Base-by-base conservation (phyloP, 345 rosid genomes). In the Odontarrhena argentea region DNA sequence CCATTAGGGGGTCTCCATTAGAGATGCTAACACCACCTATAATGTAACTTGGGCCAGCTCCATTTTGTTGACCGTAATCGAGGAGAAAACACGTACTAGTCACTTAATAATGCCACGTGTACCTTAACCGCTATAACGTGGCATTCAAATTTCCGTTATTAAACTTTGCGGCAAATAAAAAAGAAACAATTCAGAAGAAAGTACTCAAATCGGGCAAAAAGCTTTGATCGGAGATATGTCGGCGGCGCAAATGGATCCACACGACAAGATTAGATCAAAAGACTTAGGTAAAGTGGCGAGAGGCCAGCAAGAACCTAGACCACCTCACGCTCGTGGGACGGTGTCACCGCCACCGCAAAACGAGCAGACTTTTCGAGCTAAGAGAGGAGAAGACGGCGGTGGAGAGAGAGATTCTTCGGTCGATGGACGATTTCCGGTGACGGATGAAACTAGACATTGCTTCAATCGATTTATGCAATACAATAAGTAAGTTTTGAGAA, bases 241-340 rank as follows among this genome's bases (percentile, higher is more conserved):
- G 50, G 77, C 71, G 10, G 63, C 82, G 9, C 68, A 63, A 24
- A 44, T 83, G 48, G 86, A 83, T 15, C 84, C 85, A 12, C 86
- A 67, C 53, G 79, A 83, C 64, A 83, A 77, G 80, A 82, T 83
- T 86, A 78, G 86, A 55, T 55, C 83, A 22, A 78, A 82, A 7
- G 86, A 81, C 42, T 61, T 86, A 35, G 77, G 55, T 63, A 76
- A 73, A 50, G 84, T 81, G 13, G 77, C 86, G 2, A 65, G 74
- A 45, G 85, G 83, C 1, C 56, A 86, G 43, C 85, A 83, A 63
- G 82, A 82, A 5, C 83, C 87, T 9, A 77, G 66, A 55, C 84
- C 83, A 5, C 43, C 69, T 46, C 83, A 81, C 10, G 58, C 79
- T 26, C 60, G 61, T 0, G 78, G 79, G 40, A 74, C 78, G 0